Conservation (phyloP, 306 rosid genomes). For the Geum urbanum region DNA sequence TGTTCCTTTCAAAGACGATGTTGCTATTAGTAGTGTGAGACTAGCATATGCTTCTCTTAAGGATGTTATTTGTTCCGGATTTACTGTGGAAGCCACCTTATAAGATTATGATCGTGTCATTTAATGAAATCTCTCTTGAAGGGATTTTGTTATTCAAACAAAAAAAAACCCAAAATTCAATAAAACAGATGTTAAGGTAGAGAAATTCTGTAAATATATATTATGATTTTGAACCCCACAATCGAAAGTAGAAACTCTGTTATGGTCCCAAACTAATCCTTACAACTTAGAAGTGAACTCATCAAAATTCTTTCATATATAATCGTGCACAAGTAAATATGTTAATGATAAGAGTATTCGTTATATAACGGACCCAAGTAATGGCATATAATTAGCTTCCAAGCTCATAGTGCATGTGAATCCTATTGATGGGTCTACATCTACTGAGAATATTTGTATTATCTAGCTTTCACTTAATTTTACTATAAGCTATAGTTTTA, state of each 20-base stretch:
- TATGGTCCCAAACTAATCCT: slow-evolving; percentile 5
- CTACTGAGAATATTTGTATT: not conserved
- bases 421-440: slow-evolving; percentile 12
- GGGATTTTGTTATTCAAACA: too few relatives aligned
- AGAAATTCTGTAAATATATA: too few relatives aligned
- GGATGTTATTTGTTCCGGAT: too few relatives aligned
- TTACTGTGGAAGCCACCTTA: too few relatives aligned
- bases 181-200: too few relatives aligned
- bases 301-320: not conserved
- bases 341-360: not conserved
- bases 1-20: too few relatives aligned
- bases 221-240: not conserved
- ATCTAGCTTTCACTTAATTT: not conserved
- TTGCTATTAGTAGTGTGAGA: too few relatives aligned
- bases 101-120: too few relatives aligned
- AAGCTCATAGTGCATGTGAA: slow-evolving; percentile 11
- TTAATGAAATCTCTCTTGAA: too few relatives aligned
- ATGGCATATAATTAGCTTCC: slow-evolving; percentile 5
- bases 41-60: too few relatives aligned
- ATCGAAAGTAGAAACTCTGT: not conserved
- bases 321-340: not conserved
- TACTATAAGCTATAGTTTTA: not conserved
- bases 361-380: slow-evolving; percentile 4
- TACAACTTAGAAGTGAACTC: not conserved
- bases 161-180: too few relatives aligned